Evolutionary conservation across 208 protist genomes (phyloP), one percentile per base, ranked within the genome.

Genomic region (Leptomonas pyrrhocoris): DNA sequence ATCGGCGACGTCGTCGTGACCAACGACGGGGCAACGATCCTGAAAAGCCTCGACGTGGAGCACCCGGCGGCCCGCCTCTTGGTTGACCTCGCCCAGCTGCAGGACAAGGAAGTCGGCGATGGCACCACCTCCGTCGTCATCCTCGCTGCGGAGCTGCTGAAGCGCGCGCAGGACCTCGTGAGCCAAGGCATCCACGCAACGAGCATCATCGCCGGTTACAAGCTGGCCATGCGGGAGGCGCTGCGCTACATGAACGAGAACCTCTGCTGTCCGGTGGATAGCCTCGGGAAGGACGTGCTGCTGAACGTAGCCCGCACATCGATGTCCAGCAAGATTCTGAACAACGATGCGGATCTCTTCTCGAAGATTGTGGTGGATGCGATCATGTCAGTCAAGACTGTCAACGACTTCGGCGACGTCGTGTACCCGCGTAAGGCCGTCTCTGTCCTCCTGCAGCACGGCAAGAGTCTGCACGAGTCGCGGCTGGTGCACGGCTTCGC

Each of bases 51-150:
- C 54, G 95, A 98, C 55, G 93, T 98, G 11, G 94, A 98, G 70
- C 97, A 98, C 84, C 97, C 97, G 18, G 94, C 96, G 18, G 98
- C 96, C 9, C 94, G 98, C 62, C 86, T 99, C 31, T 89, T 99
- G 7, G 98, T 99, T 1, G 97, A 99, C 68, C 90, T 99, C 31
- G 97, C 99, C 18, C 93, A 99, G 74, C 83, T 99, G 50, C 99
- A 99, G 89, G 99, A 99, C 89, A 93, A 98, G 77, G 99, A 99
- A 67, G 99, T 99, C 60, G 99, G 99, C 54, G 99, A 99, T 77
- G 99, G 99, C 54, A 99, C 99, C 12, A 99, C 98, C 1, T 99
- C 98, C 12, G 99, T 99, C 31, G 99, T 99, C 19, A 98, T 99
- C 57, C 50, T 99, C 12, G 99, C 99, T n/a, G 94, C 99, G 9